Conservation (phyloP, 305 asterid species). For the Fraxinus latifolia region DNA sequence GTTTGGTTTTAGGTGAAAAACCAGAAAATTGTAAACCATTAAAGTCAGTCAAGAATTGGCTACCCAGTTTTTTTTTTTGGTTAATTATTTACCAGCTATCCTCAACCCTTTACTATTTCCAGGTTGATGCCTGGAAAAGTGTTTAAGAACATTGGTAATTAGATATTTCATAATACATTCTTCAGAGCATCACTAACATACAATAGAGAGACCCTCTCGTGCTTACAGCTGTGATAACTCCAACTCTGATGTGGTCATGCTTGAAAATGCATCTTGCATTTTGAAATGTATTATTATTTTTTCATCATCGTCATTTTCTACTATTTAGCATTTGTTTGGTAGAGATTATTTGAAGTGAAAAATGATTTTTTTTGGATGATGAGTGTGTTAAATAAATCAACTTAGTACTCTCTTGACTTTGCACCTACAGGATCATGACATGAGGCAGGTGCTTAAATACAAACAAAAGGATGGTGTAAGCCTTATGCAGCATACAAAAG, state of each 20-base stretch:
- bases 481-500: not conserved
- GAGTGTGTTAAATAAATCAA: not conserved
- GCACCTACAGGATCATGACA: not conserved
- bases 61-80: not conserved
- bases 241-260: conserved; percentile 9
- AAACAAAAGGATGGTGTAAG: not conserved
- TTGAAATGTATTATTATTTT: not conserved
- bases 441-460: not conserved
- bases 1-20: not conserved
- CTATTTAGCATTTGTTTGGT: not conserved
- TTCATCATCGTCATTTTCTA: not conserved
- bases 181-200: not conserved
- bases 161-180: not conserved
- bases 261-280: not conserved
- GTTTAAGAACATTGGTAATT: not conserved
- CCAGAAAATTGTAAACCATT: not conserved
- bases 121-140: not conserved
- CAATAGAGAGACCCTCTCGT: not conserved
- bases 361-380: not conserved
- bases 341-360: not conserved
- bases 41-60: not conserved
- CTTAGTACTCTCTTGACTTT: not conserved
- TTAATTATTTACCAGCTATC: not conserved
- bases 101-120: not conserved
- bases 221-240: not conserved